phyloP scores from a whole-genome alignment of 2,329 filamentous ascomycete genomes.

The Pseudocercospora cruenta region DNA sequence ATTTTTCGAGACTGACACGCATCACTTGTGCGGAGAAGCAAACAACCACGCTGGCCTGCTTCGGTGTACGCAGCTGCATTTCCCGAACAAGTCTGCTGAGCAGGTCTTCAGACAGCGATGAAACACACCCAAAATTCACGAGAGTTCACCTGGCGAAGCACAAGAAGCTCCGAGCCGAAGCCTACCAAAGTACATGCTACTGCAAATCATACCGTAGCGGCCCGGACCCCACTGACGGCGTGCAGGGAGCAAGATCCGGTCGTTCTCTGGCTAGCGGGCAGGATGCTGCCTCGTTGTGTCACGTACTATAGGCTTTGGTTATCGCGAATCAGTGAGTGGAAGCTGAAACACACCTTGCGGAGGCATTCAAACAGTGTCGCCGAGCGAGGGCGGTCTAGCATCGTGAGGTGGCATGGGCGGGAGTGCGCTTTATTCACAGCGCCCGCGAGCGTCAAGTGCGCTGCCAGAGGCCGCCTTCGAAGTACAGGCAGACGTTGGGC shows the following conservation, averaged over 20 bases:
- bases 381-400: background rate
- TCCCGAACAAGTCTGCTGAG: background rate
- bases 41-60: constrained; percentile 3
- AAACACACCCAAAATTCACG: background rate
- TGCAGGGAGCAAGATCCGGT: constrained; percentile 6
- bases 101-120: background rate
- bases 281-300: constrained; percentile 7
- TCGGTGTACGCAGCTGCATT: background rate
- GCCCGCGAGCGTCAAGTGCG: background rate
- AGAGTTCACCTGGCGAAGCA: constrained; percentile 3
- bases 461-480: constrained; percentile 1
- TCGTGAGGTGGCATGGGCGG: background rate
- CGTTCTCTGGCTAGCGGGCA: background rate
- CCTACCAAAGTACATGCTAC: background rate
- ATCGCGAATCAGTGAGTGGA: constrained; percentile 2
- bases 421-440: background rate
- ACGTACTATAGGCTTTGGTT: constrained; percentile 5
- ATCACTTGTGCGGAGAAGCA: background rate
- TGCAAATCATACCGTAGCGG: constrained; percentile 6
- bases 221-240: constrained; percentile 8
- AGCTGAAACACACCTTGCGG: constrained; percentile 9
- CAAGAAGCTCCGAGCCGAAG: constrained; percentile 6
- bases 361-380: background rate
- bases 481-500: background rate
- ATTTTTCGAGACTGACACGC: background rate